A percentile compares a stretch with the other conserved stretches of the same genome.
phyloP scores from a whole-genome alignment of 345 rosid genomes.

The Lepidium sativum region DNA sequence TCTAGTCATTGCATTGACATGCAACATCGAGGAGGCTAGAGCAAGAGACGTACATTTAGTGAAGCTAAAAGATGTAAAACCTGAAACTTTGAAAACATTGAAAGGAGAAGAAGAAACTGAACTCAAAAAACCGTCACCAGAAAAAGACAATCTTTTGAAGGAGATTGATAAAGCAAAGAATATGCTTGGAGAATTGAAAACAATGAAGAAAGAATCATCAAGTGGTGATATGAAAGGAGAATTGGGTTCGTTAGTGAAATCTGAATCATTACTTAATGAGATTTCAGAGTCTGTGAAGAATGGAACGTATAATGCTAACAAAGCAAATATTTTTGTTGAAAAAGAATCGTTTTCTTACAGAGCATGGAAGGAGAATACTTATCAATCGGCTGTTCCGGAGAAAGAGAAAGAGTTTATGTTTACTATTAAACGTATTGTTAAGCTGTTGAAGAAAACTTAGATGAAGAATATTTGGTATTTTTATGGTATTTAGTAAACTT shows the following conservation, averaged over 20 bases:
- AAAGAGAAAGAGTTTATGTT: conserved; percentile 27
- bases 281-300: conserved; percentile 12
- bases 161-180: conserved; percentile 22
- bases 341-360: conserved; percentile 21
- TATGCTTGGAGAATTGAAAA: conserved; percentile 20
- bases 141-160: not conserved
- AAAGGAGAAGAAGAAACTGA: conserved; percentile 14
- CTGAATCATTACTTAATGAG: conserved; percentile 18
- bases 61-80: conserved; percentile 18
- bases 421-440: conserved; percentile 13
- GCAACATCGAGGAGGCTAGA: not conserved
- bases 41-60: conserved; percentile 23
- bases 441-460: conserved; percentile 24
- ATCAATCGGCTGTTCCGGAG: conserved; percentile 18
- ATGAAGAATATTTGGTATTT: not conserved
- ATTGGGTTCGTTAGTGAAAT: conserved; percentile 17
- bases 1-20: conserved; percentile 7
- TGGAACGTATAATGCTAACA: conserved; percentile 2
- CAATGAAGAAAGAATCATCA: conserved; percentile 12
- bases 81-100: conserved; percentile 6
- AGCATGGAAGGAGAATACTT: conserved; percentile 25
- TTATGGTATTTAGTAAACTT: not conserved
- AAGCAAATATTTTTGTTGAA: conserved; percentile 15
- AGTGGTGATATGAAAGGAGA: conserved; percentile 15
- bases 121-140: not conserved